Percentiles rank a stretch among this genome's conserved stretches.
These are phyloP conservation scores for Blastobotrys elegans DNA, from an alignment of 1,139 yeast genomes.

Conservation along the genomic window DNA sequence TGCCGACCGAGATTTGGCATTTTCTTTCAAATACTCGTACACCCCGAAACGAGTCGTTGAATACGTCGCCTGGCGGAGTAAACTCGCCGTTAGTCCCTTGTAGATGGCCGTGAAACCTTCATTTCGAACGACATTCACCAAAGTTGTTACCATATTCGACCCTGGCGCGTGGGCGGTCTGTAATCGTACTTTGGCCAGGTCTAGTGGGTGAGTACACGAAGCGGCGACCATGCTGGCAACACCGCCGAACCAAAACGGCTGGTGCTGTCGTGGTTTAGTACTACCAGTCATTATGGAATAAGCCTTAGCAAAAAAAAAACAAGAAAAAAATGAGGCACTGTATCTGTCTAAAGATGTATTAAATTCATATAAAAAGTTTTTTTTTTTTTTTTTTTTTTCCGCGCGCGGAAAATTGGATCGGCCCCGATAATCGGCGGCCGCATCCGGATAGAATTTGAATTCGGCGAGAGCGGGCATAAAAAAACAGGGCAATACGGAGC, in stretches of 20 bases:
- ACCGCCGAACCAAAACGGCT: slow-evolving; percentile 52
- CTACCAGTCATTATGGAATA: not conserved
- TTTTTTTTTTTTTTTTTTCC: no score
- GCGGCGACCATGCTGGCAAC: slow-evolving; percentile 41
- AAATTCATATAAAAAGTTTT: no score
- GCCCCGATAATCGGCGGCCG: no score
- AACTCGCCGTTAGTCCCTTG: slow-evolving; percentile 76
- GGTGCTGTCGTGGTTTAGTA: not conserved
- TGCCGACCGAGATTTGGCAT: slow-evolving; percentile 23
- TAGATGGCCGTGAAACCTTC: slow-evolving; percentile 71
- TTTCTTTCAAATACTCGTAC: slow-evolving; percentile 68
- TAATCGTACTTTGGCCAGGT: slow-evolving; percentile 77
- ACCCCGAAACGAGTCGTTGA: slow-evolving; percentile 83
- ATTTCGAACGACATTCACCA: slow-evolving; percentile 50
- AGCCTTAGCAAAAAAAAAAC: not conserved
- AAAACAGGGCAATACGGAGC: no score
- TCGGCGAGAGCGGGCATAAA: no score
- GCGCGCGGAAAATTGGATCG: no score
- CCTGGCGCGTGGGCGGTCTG: slow-evolving; percentile 59
- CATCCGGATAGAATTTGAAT: no score
- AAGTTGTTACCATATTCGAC: slow-evolving; percentile 59
- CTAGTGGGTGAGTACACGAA: slow-evolving; percentile 58
- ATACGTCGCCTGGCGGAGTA: slow-evolving; percentile 82
- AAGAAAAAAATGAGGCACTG: not conserved
- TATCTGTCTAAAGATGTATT: no score